Evolutionary conservation across 768 basidiomycete species (phyloP), one percentile per base, ranked within the genome.

Genomic region (Leccinum variicolor): DNA sequence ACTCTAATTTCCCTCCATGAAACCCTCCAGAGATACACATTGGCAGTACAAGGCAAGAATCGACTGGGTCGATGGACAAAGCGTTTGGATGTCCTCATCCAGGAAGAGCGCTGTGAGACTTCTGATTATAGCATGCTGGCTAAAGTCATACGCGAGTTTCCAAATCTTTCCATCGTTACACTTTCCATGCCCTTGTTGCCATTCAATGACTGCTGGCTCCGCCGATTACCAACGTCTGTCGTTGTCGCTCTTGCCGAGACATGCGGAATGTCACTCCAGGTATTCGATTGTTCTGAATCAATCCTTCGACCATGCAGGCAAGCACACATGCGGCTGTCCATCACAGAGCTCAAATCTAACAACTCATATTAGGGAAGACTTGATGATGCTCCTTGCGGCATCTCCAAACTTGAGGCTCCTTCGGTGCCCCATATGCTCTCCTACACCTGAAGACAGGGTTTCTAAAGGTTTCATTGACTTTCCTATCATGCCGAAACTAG

Each of bases 201-300:
- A 21, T 55, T 60, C 28, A 63, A 64, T 19, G 60, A 68, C 49
- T 64, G 60, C 39, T 72, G 70, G 69, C 68, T 65, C 45, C 59
- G 68, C 34, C 64, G 64, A 26, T 47, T 72, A 33, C 70, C 68
- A 3, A 56, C 60, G 21, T 28, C 61, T 13, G 36, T 70, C n/a
- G 21, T 70, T 3, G 45, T 45, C 3, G 58, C 70, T 23, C 53
- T 70, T 14, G 64, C 57, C 15, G 68, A 72, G 62, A 62, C 66
- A 23, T 70, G 68, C 11, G 68, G 68, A 21, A 23, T 51, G 9
- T 70, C 68, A 21, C 60, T 70, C 10, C 66, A 67, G 41, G 47
- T 61, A 28, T 71, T 70, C 52, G 68, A 70, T 36, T 70, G 69
- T 36, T 72, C 68, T 6, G 70, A 72, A 26, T 70, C 69, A 14